Evolutionary conservation across 2,329 filamentous ascomycete genomes (phyloP).

Genomic region (Alternaria sp.): DNA sequence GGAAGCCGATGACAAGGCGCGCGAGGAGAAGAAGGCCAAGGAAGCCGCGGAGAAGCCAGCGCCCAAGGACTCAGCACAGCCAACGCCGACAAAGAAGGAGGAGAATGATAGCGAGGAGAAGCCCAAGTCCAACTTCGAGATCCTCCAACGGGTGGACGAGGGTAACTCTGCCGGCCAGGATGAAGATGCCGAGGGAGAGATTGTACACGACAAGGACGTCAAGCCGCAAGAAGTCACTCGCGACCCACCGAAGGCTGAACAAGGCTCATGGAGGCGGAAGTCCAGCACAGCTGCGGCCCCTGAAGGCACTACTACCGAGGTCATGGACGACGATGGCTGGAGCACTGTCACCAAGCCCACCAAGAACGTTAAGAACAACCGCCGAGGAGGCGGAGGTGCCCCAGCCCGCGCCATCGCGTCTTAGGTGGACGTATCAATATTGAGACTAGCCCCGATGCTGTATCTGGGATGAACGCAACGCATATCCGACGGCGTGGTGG

Average conservation of each 20-base stretch:
- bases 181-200: conserved; percentile 57
- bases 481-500: conserved; percentile 34
- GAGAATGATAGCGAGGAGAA: conserved; percentile 51
- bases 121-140: conserved; percentile 60
- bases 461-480: conserved; percentile 36
- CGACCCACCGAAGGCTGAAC: conserved; percentile 50
- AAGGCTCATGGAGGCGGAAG: conserved; percentile 51
- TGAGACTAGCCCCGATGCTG: conserved; percentile 18
- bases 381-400: conserved; percentile 49
- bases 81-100: conserved; percentile 41
- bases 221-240: conserved; percentile 63
- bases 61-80: conserved; percentile 57
- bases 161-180: conserved; percentile 50
- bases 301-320: conserved; percentile 52
- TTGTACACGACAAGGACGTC: conserved; percentile 59
- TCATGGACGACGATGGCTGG: conserved; percentile 61
- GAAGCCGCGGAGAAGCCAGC: conserved; percentile 64
- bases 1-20: conserved; percentile 84
- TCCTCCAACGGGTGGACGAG: conserved; percentile 57
- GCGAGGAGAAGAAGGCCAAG: conserved; percentile 67
- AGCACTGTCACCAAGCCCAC: conserved; percentile 58
- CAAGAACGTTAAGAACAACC: conserved; percentile 49
- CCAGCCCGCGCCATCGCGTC: conserved; percentile 56
- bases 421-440: conserved; percentile 32
- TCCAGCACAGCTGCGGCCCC: conserved; percentile 39